phyloP scores from a whole-genome alignment of 2,329 filamentous ascomycete genomes.

The Paramyrothecium sp. region DNA sequence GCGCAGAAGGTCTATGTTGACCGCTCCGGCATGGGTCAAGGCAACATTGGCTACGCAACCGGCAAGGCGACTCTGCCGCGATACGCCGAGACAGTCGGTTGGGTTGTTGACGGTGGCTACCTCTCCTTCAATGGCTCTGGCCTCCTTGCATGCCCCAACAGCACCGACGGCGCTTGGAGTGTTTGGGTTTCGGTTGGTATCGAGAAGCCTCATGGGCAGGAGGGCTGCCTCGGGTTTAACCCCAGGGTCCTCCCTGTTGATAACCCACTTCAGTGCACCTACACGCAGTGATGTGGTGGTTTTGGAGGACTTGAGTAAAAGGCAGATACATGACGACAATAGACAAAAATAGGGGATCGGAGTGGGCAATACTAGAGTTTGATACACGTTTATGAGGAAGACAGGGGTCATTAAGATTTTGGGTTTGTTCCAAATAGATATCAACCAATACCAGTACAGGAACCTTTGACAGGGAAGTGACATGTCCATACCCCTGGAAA shows the following conservation, averaged over 20 bases:
- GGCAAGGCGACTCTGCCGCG: constrained; percentile 34
- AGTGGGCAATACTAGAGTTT: no score
- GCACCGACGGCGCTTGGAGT: constrained; percentile 40
- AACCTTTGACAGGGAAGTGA: no score
- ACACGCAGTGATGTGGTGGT: constrained; percentile 26
- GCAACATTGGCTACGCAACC: constrained; percentile 50
- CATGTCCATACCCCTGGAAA: no score
- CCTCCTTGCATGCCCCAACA: constrained; percentile 53
- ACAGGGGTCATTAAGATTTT: no score
- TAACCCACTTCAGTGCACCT: constrained; percentile 34
- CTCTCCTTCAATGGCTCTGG: constrained; percentile 42
- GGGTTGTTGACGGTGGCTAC: constrained; percentile 36
- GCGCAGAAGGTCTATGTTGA: constrained; percentile 53
- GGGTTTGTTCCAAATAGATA: no score
- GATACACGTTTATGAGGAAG: no score
- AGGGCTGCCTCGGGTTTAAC: constrained; percentile 33
- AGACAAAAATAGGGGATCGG: no score
- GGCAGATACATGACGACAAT: no score
- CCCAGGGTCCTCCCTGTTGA: constrained; percentile 23
- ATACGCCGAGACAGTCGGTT: constrained; percentile 46
- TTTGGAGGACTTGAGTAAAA: no score
- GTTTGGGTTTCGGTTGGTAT: constrained; percentile 33
- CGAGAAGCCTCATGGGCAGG: constrained; percentile 31
- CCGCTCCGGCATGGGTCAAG: constrained; percentile 58
- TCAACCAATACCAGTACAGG: no score